These are phyloP conservation scores for Fusarium phyllophilum DNA, from an alignment of 2,329 filamentous ascomycete genomes.

Conservation along the genomic window DNA sequence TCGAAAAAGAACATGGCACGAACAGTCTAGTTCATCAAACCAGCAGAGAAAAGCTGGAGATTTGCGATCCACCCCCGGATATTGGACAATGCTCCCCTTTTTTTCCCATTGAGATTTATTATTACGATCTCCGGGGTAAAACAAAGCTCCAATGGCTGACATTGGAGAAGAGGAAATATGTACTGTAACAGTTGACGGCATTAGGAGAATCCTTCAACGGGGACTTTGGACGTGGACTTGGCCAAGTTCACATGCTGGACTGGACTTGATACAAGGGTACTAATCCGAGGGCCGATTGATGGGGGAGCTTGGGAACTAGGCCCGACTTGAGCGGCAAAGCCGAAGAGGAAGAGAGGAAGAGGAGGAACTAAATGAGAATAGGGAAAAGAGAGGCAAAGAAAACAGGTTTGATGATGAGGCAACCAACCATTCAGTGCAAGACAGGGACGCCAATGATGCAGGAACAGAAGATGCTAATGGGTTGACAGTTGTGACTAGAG, in stretches of 20 bases:
- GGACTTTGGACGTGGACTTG: background rate
- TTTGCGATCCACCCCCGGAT: conserved; percentile 20
- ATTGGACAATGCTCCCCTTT: background rate
- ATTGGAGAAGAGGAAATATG: background rate
- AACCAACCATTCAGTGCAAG: conserved; percentile 17
- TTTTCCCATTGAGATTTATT: background rate
- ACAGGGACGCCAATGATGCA: conserved; percentile 24
- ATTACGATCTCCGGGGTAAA: background rate
- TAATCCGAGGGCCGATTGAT: conserved; percentile 18
- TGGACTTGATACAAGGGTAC: background rate
- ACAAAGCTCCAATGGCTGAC: background rate
- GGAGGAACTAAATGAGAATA: background rate
- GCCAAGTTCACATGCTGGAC: conserved; percentile 24
- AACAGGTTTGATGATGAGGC: conserved; percentile 8
- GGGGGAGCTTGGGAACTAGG: conserved; percentile 8
- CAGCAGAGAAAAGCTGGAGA: background rate
- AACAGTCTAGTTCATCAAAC: background rate
- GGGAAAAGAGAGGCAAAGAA: background rate
- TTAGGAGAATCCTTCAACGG: background rate
- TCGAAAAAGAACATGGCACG: background rate
- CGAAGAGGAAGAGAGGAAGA: background rate
- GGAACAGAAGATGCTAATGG: conserved; percentile 16
- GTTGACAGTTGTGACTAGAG: background rate
- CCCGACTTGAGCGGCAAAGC: conserved; percentile 21
- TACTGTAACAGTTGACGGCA: background rate